Conservation (phyloP, 2,329 filamentous ascomycete species). For the Fusarium setosum region DNA sequence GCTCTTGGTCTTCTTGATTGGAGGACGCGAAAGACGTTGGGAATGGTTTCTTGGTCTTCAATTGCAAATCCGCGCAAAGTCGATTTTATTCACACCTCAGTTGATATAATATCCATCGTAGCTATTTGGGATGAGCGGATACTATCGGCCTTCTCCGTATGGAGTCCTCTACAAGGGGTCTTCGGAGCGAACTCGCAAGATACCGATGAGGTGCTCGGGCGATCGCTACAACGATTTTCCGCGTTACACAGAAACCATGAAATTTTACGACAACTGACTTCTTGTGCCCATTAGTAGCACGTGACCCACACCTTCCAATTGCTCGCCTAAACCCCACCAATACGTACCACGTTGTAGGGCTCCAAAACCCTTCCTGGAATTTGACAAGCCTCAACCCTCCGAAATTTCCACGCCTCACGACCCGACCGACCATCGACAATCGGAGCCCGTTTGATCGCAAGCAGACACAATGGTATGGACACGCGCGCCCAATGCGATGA, state of each 20-base stretch:
- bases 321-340: constrained; percentile 45
- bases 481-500: constrained; percentile 35
- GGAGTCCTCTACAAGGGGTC: too few species aligned
- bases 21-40: too few species aligned
- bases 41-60: background rate
- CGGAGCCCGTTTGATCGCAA: constrained; percentile 62
- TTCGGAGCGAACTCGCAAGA: too few species aligned
- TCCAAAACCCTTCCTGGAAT: constrained; percentile 56
- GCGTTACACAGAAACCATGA: constrained; percentile 5
- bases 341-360: constrained; percentile 53
- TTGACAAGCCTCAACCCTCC: constrained; percentile 53
- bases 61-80: too few species aligned
- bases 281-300: constrained; percentile 17
- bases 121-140: too few species aligned
- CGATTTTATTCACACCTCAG: too few species aligned
- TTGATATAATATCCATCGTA: too few species aligned
- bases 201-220: too few species aligned
- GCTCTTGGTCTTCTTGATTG: too few species aligned
- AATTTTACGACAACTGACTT: background rate
- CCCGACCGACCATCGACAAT: constrained; percentile 54
- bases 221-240: constrained; percentile 24
- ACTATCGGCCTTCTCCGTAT: background rate
- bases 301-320: constrained; percentile 37
- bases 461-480: constrained; percentile 65
- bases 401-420: constrained; percentile 54